Conservation (phyloP, 1,139 yeast species). For the Blastobotrys ciferrii region DNA sequence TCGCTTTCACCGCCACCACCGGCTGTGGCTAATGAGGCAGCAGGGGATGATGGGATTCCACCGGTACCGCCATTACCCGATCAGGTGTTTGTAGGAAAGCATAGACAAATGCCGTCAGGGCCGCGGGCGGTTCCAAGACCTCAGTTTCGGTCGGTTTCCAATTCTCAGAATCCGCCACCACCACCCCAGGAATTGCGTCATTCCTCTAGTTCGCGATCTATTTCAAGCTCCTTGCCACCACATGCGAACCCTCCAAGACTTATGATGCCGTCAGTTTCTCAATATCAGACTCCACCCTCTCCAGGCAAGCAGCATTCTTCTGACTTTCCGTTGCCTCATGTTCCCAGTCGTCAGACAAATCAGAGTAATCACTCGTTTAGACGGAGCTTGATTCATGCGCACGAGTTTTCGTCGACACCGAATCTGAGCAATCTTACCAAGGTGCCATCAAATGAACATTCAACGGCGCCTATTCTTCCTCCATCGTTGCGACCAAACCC, state of each 20-base stretch:
- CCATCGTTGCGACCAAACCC: background rate
- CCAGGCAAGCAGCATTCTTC: background rate
- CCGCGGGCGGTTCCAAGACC: conserved; percentile 6
- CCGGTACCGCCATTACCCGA: conserved; percentile 30
- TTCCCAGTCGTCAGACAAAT: background rate
- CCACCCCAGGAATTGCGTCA: too few relatives aligned
- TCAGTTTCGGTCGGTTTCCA: conserved; percentile 5
- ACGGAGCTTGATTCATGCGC: conserved; percentile 2
- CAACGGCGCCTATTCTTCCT: too few relatives aligned
- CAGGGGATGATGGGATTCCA: conserved; percentile 18
- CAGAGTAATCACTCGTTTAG: background rate
- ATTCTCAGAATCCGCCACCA: background rate
- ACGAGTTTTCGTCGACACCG: conserved; percentile 7
- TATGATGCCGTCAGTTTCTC: too few relatives aligned
- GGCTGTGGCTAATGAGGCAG: background rate
- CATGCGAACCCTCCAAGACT: too few relatives aligned
- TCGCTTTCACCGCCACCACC: conserved; percentile 21
- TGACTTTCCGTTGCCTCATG: conserved; percentile 4
- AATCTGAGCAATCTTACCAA: background rate
- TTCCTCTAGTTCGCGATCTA: conserved; percentile 5
- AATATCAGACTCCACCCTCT: too few relatives aligned
- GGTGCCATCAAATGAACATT: too few relatives aligned
- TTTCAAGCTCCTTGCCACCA: background rate
- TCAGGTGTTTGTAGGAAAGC: conserved; percentile 23
- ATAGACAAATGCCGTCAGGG: conserved; percentile 17